These are phyloP conservation scores for Oryza nivara DNA, from an alignment of 176 grass and related monocot species.

Conservation along the genomic window DNA sequence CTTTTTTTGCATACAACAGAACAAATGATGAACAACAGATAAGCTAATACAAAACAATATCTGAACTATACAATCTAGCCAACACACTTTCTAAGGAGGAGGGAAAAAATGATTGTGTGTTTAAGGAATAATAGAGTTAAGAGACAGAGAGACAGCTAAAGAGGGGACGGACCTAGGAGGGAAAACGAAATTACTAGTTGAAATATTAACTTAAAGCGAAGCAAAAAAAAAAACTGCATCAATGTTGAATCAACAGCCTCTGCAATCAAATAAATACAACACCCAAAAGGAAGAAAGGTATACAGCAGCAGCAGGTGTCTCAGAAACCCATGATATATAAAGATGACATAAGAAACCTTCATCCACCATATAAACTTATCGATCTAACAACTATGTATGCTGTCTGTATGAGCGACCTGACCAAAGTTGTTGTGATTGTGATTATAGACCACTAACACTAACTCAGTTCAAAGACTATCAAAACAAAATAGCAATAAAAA, in stretches of 20 bases:
- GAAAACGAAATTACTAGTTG: not conserved
- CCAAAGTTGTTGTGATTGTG: not conserved
- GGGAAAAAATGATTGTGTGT: not conserved
- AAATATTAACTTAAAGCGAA: not conserved
- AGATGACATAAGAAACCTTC: not conserved
- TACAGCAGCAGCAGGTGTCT: not conserved
- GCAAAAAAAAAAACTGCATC: not conserved
- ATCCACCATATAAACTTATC: not conserved
- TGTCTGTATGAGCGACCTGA: not conserved
- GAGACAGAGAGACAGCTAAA: not conserved
- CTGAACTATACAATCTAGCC: conserved; percentile 16
- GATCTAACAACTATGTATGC: conserved; percentile 4
- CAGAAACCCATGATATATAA: not conserved
- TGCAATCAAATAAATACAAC: not conserved
- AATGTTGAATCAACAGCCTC: not conserved
- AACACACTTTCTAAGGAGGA: not conserved
- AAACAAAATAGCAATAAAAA: not conserved
- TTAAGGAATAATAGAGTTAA: not conserved
- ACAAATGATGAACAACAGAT: not conserved
- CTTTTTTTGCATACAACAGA: not conserved
- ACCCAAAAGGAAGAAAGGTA: not conserved
- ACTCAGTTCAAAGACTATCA: not conserved
- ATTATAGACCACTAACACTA: not conserved
- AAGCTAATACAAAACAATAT: not conserved
- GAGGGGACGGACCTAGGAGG: not conserved